Evolutionary conservation across 2,329 filamentous ascomycete species (phyloP).

Genomic region (Lachnellula willkommii): DNA sequence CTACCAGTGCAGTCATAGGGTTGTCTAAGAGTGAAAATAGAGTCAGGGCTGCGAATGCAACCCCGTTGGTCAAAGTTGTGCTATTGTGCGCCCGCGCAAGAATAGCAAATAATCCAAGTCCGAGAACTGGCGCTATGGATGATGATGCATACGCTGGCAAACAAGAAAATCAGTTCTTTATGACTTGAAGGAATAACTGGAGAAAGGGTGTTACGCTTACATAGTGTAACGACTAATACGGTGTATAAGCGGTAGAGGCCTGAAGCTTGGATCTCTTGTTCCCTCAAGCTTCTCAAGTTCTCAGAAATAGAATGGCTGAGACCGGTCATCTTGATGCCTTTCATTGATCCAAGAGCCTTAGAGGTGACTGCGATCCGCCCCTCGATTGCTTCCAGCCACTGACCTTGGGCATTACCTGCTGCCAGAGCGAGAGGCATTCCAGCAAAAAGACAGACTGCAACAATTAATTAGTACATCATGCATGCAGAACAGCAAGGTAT

Average conservation of each 20-base stretch:
- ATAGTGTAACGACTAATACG: background rate
- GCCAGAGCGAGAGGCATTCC: background rate
- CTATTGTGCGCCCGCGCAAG: constrained; percentile 6
- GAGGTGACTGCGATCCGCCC: constrained; percentile 10
- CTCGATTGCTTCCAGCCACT: constrained; percentile 10
- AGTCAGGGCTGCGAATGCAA: constrained; percentile 24
- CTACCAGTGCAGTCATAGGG: constrained; percentile 14
- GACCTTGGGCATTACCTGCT: constrained; percentile 1
- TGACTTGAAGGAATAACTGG: background rate
- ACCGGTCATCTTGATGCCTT: constrained; percentile 26
- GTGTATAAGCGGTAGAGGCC: background rate
- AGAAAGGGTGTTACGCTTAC: background rate
- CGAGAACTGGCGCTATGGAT: constrained; percentile 1
- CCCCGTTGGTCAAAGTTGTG: background rate
- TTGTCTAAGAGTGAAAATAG: constrained; percentile 20
- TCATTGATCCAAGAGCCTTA: constrained; percentile 20
- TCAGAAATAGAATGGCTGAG: constrained; percentile 30
- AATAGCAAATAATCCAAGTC: constrained; percentile 2
- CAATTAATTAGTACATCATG: too few relatives aligned
- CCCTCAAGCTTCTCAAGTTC: constrained; percentile 31
- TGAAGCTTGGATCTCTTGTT: constrained; percentile 5
- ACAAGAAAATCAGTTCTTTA: background rate
- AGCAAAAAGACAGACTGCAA: background rate
- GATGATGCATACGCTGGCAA: constrained; percentile 1
- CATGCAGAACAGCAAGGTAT: too few relatives aligned